Conservation (phyloP, 768 basidiomycete species). For the Boletus barrowsii region DNA sequence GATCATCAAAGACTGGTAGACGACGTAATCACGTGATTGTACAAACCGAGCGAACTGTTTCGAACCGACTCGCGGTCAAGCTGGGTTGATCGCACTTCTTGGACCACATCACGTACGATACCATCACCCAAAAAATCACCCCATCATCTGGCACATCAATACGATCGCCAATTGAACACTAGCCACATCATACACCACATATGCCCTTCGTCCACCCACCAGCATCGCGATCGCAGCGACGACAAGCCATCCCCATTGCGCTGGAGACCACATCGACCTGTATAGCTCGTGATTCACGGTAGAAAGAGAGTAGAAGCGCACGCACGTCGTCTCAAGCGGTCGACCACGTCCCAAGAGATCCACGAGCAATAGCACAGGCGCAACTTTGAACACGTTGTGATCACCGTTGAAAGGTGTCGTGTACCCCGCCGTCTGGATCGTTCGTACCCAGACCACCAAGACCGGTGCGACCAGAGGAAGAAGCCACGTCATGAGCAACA, state of each 20-base stretch:
- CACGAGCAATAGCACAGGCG: constrained; percentile 61
- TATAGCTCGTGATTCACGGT: background rate
- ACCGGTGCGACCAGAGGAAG: constrained; percentile 75
- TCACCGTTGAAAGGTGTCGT: constrained; percentile 81
- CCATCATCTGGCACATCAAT: constrained; percentile 1
- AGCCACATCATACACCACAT: constrained; percentile 62
- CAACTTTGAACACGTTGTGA: constrained; percentile 64
- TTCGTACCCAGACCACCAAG: constrained; percentile 87
- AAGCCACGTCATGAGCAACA: constrained; percentile 78
- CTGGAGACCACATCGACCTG: constrained; percentile 21
- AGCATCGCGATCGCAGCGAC: constrained; percentile 56
- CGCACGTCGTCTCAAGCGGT: constrained; percentile 41
- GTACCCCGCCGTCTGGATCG: constrained; percentile 73
- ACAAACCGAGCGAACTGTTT: too few relatives aligned
- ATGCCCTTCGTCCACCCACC: constrained; percentile 64
- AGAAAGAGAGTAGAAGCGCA: constrained; percentile 7
- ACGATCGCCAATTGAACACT: constrained; percentile 34
- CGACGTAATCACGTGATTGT: background rate
- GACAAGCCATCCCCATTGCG: constrained; percentile 52
- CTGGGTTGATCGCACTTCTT: too few relatives aligned
- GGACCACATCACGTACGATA: too few relatives aligned
- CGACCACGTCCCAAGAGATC: constrained; percentile 57
- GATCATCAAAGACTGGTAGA: too few relatives aligned
- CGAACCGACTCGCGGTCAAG: too few relatives aligned
- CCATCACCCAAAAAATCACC: constrained; percentile 2